Percentiles rank a stretch among this genome's conserved stretches.
phyloP scores from a whole-genome alignment of 2,329 filamentous ascomycete genomes.

The Lecanicillium sp. region DNA sequence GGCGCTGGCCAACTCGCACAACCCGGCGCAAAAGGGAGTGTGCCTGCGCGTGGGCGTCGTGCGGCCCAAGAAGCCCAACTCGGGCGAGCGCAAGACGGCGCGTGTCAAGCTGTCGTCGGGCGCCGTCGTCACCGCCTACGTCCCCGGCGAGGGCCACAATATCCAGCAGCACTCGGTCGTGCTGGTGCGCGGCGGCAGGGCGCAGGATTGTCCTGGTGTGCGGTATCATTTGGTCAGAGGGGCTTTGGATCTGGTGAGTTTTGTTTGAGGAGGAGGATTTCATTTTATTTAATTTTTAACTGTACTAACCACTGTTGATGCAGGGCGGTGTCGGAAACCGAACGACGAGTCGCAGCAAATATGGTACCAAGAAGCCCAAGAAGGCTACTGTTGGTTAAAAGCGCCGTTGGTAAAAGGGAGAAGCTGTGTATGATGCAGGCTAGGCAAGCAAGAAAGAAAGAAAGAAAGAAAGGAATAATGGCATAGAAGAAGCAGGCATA shows the following conservation, averaged over 20 bases:
- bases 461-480: too few species aligned
- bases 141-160: conserved; percentile 96
- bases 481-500: too few species aligned
- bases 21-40: conserved; percentile 88
- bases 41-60: conserved; percentile 90
- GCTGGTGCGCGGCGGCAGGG: conserved; percentile 83
- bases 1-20: conserved; percentile 59
- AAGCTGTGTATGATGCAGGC: too few species aligned
- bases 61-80: conserved; percentile 98
- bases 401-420: background rate
- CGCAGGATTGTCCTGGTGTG: conserved; percentile 97
- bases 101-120: conserved; percentile 84
- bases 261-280: background rate
- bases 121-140: conserved; percentile 84
- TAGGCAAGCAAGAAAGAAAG: too few species aligned
- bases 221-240: conserved; percentile 90
- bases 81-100: conserved; percentile 90
- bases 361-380: conserved; percentile 98
- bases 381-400: conserved; percentile 51
- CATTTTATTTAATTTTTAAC: background rate
- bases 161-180: conserved; percentile 98
- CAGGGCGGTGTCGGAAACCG: conserved; percentile 87
- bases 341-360: conserved; percentile 84
- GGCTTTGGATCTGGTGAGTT: conserved; percentile 81
- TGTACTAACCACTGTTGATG: conserved; percentile 5